phyloP scores from a whole-genome alignment of 2,329 filamentous ascomycete species.

The Scytalidium lignicola region DNA sequence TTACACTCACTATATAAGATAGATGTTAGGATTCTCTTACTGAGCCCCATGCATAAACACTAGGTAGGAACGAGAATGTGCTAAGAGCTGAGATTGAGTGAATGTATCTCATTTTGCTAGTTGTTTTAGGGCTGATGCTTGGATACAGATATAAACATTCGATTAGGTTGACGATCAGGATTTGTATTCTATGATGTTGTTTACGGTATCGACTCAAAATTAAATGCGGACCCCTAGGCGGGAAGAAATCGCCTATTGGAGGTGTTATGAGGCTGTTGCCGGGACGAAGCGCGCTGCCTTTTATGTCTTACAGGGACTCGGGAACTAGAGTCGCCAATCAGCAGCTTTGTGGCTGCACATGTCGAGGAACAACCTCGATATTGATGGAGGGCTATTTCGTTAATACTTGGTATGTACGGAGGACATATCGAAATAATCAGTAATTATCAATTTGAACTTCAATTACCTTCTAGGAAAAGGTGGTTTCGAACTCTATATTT shows the following conservation, averaged over 20 bases:
- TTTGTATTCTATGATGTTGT: too few relatives aligned
- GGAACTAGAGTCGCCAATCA: neutral
- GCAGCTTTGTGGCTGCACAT: neutral
- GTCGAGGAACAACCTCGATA: neutral
- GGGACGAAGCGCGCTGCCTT: neutral
- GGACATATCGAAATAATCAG: too few relatives aligned
- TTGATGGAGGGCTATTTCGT: too few relatives aligned
- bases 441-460: too few relatives aligned
- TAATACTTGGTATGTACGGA: too few relatives aligned
- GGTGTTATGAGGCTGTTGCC: neutral
- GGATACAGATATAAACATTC: too few relatives aligned
- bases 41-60: neutral
- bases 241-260: neutral
- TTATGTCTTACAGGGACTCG: neutral
- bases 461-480: too few relatives aligned
- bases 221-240: too few relatives aligned
- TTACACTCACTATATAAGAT: neutral
- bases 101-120: neutral
- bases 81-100: neutral
- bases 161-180: too few relatives aligned
- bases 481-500: too few relatives aligned
- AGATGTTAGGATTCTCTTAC: neutral
- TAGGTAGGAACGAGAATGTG: neutral
- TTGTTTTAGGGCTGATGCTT: neutral
- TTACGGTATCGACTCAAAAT: too few relatives aligned